These are phyloP conservation scores for Nematocida sp. DNA, from an alignment of 371 early-diverging fungal species.

Conservation along the genomic window DNA sequence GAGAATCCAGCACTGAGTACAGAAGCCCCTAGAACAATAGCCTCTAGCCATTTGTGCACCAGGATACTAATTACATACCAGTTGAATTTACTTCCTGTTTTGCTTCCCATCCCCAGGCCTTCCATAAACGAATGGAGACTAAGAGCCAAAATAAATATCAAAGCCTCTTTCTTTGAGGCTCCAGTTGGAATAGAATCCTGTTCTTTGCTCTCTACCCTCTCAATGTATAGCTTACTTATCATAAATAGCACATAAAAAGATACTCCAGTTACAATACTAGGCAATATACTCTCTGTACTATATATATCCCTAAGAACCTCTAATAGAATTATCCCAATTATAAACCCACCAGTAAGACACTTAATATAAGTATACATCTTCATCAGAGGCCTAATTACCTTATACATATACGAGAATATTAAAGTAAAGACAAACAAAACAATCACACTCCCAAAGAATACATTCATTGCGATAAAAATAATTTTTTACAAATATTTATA, in stretches of 20 bases:
- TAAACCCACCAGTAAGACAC: conserved; percentile 58
- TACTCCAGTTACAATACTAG: conserved; percentile 46
- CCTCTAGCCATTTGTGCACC: conserved; percentile 64
- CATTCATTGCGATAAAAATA: background rate
- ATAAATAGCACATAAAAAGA: conserved; percentile 53
- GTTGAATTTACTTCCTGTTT: conserved; percentile 14
- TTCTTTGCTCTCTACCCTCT: conserved; percentile 24
- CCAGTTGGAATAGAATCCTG: conserved; percentile 54
- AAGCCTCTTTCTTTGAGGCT: conserved; percentile 55
- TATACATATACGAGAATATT: conserved; percentile 45
- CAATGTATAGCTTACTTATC: conserved; percentile 58
- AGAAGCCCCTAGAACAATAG: conserved; percentile 63
- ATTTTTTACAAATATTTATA: background rate
- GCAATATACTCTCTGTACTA: background rate
- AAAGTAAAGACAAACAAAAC: conserved; percentile 55
- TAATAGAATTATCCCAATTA: conserved; percentile 55
- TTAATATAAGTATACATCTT: conserved; percentile 53
- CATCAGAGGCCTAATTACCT: conserved; percentile 25
- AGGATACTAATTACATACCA: conserved; percentile 59
- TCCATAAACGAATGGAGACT: conserved; percentile 65
- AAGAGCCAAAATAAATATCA: conserved; percentile 61
- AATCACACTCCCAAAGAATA: conserved; percentile 14
- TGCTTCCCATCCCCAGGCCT: conserved; percentile 56
- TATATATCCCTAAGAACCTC: conserved; percentile 58
- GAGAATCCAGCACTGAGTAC: conserved; percentile 54